phyloP scores from a whole-genome alignment of 2,329 filamentous ascomycete species.

The Colletotrichum sp. region DNA sequence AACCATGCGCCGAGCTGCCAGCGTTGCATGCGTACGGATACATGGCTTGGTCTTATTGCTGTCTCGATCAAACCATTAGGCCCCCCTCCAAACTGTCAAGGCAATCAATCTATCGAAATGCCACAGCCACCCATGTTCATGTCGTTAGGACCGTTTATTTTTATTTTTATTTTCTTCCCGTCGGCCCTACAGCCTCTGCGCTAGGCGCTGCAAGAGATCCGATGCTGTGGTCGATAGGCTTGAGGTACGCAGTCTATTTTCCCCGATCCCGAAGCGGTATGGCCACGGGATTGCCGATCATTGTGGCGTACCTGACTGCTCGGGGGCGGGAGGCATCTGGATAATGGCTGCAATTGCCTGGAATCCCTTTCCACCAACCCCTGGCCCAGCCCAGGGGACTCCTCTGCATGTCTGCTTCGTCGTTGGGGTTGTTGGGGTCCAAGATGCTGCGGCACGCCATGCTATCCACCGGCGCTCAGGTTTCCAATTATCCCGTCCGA shows the following conservation, averaged over 20 bases:
- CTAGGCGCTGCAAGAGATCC: not conserved
- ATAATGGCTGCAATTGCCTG: not conserved
- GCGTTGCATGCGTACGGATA: not conserved
- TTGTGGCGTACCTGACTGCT: constrained; percentile 23
- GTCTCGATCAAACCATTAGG: not conserved
- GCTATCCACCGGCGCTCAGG: not conserved
- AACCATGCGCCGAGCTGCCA: not conserved
- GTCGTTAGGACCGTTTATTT: not conserved
- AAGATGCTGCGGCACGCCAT: not conserved
- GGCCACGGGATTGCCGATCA: constrained; percentile 23
- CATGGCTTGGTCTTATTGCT: not conserved
- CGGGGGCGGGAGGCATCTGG: not conserved
- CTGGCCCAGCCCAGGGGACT: not conserved
- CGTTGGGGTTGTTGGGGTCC: not conserved
- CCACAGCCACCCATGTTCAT: not conserved
- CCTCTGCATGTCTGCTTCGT: not conserved
- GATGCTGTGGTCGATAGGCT: not conserved
- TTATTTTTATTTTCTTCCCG: not conserved
- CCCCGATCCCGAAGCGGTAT: constrained; percentile 14
- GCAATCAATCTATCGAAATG: not conserved
- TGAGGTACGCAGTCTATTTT: constrained; percentile 7
- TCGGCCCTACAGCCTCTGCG: not conserved
- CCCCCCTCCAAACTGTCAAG: not conserved
- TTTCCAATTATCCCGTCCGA: not conserved
- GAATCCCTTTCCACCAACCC: not conserved